A percentile compares a stretch with the other conserved stretches of the same genome.
These are phyloP conservation scores for Ascochyta koolunga DNA, from an alignment of 2,329 filamentous ascomycete genomes.

Conservation along the genomic window DNA sequence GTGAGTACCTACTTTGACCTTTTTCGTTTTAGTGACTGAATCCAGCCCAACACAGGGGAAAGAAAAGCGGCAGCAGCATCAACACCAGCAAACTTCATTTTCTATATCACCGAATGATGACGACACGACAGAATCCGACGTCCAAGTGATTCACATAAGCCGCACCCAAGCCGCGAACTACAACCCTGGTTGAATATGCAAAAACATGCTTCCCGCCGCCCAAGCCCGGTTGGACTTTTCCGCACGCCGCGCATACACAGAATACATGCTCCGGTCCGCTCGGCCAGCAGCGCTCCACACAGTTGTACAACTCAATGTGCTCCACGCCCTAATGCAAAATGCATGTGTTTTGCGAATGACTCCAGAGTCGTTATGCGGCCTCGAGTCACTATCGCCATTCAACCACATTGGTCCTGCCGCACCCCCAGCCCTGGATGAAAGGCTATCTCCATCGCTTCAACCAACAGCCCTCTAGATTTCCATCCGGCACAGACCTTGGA, in stretches of 20 bases:
- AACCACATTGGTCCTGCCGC: not conserved
- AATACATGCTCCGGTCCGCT: conserved; percentile 1
- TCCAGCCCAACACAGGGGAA: not conserved
- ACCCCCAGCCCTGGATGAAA: no score
- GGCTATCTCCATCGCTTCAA: not conserved
- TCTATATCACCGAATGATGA: not conserved
- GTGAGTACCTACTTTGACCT: not conserved
- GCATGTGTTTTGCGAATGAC: not conserved
- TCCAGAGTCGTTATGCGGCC: not conserved
- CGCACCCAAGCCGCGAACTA: not conserved
- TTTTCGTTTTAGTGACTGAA: not conserved
- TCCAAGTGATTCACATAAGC: not conserved
- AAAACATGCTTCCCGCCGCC: not conserved
- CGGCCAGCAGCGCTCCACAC: not conserved
- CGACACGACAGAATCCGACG: no score
- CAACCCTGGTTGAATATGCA: not conserved
- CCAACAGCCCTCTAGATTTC: conserved; percentile 48
- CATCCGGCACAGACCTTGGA: conserved; percentile 48
- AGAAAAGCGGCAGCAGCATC: not conserved
- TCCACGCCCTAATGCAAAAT: conserved; percentile 5
- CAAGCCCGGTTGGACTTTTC: not conserved
- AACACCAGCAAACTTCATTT: not conserved
- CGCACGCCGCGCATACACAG: not conserved
- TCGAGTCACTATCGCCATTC: conserved; percentile 1
- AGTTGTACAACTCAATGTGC: conserved; percentile 2